Evolutionary conservation across 2,329 filamentous ascomycete genomes (phyloP).

Genomic region (Penicillium occitanis): DNA sequence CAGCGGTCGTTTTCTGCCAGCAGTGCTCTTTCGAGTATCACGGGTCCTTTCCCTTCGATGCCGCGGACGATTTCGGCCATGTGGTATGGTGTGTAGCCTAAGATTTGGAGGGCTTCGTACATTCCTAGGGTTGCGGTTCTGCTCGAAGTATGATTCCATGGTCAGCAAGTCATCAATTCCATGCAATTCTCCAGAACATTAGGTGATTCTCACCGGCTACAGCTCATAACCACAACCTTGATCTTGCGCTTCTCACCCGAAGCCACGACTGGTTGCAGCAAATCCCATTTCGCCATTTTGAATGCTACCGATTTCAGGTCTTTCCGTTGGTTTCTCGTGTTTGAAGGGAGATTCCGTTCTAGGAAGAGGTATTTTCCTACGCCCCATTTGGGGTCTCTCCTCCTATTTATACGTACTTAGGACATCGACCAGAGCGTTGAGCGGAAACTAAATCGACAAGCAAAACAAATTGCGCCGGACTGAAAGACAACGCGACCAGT

Average conservation of each 20-base stretch:
- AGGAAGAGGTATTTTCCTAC: not conserved
- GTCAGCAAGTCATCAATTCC: not conserved
- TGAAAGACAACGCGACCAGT: not conserved
- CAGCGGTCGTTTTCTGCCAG: not conserved
- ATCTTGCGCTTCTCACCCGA: not conserved
- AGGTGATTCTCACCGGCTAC: not conserved
- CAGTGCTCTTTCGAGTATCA: not conserved
- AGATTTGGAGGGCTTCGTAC: not conserved
- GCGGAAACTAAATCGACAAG: too few species aligned
- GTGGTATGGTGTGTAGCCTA: not conserved
- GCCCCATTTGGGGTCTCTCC: not conserved
- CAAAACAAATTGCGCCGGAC: not conserved
- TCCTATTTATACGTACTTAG: not conserved
- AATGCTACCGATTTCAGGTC: not conserved
- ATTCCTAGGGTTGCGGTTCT: not conserved
- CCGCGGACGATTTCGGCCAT: not conserved
- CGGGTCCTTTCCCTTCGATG: not conserved
- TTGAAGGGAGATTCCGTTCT: not conserved
- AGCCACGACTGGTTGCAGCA: not conserved
- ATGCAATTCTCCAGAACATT: not conserved
- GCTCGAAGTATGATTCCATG: not conserved
- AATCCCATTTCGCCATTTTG: not conserved
- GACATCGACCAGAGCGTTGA: not conserved
- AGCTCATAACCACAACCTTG: not conserved
- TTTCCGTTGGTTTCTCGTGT: not conserved